Evolutionary conservation across 2,329 filamentous ascomycete species (phyloP).

Genomic region (Orbilia ellipsospora): DNA sequence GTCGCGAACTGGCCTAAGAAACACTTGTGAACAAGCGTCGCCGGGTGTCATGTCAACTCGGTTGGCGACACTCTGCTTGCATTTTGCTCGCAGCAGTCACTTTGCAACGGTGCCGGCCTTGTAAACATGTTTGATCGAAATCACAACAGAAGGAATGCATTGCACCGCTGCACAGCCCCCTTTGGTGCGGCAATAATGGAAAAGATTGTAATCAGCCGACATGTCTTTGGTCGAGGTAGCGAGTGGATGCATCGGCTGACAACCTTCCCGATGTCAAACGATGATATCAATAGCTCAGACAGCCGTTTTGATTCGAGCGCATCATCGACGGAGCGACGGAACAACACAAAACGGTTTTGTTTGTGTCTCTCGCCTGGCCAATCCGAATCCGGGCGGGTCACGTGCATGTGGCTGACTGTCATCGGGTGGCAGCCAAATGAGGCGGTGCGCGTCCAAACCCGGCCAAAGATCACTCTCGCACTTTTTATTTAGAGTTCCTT

Average conservation of each 20-base stretch:
- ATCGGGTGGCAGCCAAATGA: slow-evolving; percentile 6
- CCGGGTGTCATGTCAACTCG: slow-evolving; percentile 1
- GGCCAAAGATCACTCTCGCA: not conserved
- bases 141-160: not conserved
- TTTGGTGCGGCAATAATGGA: no score
- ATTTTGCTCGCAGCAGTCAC: no score
- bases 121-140: no score
- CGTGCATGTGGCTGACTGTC: slow-evolving; percentile 13
- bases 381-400: not conserved
- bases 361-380: no score
- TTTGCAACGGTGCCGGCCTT: no score
- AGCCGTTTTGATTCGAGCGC: not conserved
- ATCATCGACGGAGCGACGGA: no score
- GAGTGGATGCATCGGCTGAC: not conserved
- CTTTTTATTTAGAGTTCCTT: no score
- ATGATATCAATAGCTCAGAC: not conserved
- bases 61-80: not conserved
- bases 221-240: not conserved
- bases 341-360: no score
- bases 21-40: not conserved
- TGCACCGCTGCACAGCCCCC: slow-evolving; percentile 11
- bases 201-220: slow-evolving; percentile 15
- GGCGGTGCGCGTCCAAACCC: slow-evolving; percentile 1
- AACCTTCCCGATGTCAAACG: not conserved
- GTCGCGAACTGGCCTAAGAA: no score